Base-by-base conservation (phyloP, 176 grass and related monocot species). In the Oryza officinalis region DNA sequence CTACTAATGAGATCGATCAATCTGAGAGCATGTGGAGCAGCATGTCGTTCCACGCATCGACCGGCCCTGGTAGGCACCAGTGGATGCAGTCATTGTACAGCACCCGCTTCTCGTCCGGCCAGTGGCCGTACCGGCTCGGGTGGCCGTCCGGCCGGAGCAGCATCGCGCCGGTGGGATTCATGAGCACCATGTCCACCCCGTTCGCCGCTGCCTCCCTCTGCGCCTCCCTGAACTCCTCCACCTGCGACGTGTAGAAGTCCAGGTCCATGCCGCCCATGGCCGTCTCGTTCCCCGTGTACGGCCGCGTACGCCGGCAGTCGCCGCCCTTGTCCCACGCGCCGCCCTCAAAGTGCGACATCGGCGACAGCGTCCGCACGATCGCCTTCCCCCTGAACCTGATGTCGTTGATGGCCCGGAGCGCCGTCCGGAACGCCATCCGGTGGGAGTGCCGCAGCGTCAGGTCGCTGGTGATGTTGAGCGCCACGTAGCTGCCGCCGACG, bases 211-310 rank as follows among this genome's bases (percentile, higher is more conserved):
- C 89, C 32, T 50, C 84, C 76, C 6, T 54, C 8, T 52, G 82
- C 32, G 94, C 94, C 64, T 83, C 81, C 65, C 67, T 75, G 85
- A 87, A 89, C 90, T 97, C 92, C 82, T 97, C 94, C 63, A 94
- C 26, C 81, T 92, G 85, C 25, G 69, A 70, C 80, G 69, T 81
- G 73, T 89, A 92, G 76, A 97, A 85, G 14, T 89, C 94, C 11
- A 76, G 77, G 40, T 92, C 86, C 52, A 67, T 12, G 6, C 40
- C 67, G 4, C 35, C 69, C 60, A 97, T 66, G 33, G 60, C 63
- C 37, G 78, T 90, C 83, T 94, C 92, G 37, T 84, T 84, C 11
- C 27, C 72, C 35, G 78, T 17, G 77, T 71, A 88, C 14, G 94
- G 94, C 77, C 60, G 32, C 18, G 44, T 92, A 31, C 90, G 81